These are phyloP conservation scores for Pseudogymnoascus sp. DNA, from an alignment of 2,329 filamentous ascomycete species.

Conservation along the genomic window DNA sequence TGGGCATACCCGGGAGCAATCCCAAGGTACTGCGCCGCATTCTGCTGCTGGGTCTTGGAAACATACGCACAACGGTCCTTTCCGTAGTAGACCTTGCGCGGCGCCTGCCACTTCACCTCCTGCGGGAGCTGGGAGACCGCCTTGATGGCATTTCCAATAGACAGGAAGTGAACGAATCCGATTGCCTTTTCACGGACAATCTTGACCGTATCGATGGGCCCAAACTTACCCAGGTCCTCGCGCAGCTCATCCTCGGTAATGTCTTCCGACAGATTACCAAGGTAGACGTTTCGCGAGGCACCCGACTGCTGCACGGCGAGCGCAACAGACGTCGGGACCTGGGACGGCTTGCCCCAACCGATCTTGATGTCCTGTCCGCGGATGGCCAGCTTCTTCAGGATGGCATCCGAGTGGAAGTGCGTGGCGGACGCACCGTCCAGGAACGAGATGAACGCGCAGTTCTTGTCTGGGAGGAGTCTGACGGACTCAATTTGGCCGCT, in stretches of 20 bases:
- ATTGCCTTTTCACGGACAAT: slow-evolving; percentile 97
- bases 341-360: slow-evolving; percentile 97
- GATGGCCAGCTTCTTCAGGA: slow-evolving; percentile 98
- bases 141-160: slow-evolving; percentile 97
- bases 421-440: slow-evolving; percentile 94
- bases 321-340: slow-evolving; percentile 95
- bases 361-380: slow-evolving; percentile 99
- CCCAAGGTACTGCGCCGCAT: slow-evolving; percentile 93
- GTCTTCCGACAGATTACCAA: slow-evolving; percentile 88
- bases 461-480: slow-evolving; percentile 92
- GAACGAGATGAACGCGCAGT: slow-evolving; percentile 99
- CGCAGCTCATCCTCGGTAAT: slow-evolving; percentile 84
- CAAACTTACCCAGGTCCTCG: slow-evolving; percentile 93
- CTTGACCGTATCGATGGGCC: slow-evolving; percentile 94
- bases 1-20: slow-evolving; percentile 96
- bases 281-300: slow-evolving; percentile 92
- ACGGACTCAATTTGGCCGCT: slow-evolving; percentile 99
- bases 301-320: slow-evolving; percentile 95
- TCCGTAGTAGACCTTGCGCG: slow-evolving; percentile 93
- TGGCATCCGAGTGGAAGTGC: slow-evolving; percentile 98
- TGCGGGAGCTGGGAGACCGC: slow-evolving; percentile 93
- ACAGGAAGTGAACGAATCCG: slow-evolving; percentile 94
- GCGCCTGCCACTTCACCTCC: slow-evolving; percentile 93
- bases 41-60: slow-evolving; percentile 98
- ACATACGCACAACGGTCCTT: slow-evolving; percentile 98